Conservation (phyloP, 768 basidiomycete genomes). For the Pleurotus djamor region DNA sequence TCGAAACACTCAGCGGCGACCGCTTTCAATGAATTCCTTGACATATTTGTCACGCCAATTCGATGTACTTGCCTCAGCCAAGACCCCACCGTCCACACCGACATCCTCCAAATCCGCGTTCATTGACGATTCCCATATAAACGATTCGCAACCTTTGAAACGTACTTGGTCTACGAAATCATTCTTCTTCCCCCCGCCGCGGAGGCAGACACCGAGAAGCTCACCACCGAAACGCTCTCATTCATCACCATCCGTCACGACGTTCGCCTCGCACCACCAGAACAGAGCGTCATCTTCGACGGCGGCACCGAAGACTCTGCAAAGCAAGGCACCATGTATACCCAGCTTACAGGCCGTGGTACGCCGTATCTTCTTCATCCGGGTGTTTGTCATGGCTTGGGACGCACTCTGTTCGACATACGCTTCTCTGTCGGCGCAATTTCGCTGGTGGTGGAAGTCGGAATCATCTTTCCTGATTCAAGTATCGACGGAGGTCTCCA, state of each 20-base stretch:
- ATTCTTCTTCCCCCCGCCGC: conserved; percentile 39
- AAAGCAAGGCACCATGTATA: conserved; percentile 21
- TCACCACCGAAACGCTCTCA: conserved; percentile 52
- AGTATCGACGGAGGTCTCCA: neutral
- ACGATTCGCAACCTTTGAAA: conserved; percentile 26
- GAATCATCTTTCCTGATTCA: neutral
- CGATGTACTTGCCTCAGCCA: conserved; percentile 67
- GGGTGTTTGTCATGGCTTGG: conserved; percentile 69
- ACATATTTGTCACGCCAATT: conserved; percentile 79
- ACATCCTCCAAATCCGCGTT: conserved; percentile 31
- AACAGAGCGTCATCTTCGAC: conserved; percentile 19
- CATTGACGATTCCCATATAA: conserved; percentile 16
- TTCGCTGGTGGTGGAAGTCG: neutral
- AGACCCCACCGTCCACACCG: conserved; percentile 59
- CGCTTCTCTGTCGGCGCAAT: conserved; percentile 34
- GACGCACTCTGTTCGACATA: conserved; percentile 63
- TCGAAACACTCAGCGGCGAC: conserved; percentile 1
- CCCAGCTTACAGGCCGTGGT: conserved; percentile 43
- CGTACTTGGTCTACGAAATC: conserved; percentile 62
- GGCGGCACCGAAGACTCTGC: conserved; percentile 18
- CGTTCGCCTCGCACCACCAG: conserved; percentile 29
- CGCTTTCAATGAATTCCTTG: conserved; percentile 70
- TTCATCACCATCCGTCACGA: conserved; percentile 57
- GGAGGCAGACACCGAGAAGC: conserved; percentile 12
- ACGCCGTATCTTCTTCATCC: conserved; percentile 68